Evolutionary conservation across 257 asterid species (phyloP), one percentile per base, ranked within the genome.

Genomic region (Pogostemon cablin): DNA sequence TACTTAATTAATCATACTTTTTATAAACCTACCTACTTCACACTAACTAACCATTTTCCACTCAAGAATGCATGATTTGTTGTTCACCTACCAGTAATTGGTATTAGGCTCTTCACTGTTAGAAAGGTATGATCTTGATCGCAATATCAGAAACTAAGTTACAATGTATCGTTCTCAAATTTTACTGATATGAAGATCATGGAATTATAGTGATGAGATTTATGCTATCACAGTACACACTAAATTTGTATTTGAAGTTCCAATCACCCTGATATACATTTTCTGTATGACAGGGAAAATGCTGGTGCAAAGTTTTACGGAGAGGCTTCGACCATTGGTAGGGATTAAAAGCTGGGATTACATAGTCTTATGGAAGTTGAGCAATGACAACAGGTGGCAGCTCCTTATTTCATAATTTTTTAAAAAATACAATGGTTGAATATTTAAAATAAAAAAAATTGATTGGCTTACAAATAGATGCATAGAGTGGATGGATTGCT

Each of bases 401-500:
- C 20, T 42, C 32, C 15, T 8, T 9, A 6, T 3, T 8, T 34
- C 3, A 53, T 17, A 15, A 53, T 9, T 0, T 5, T 9, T 0
- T 5, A 15, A 52, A 5, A 53, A 53, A 17, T 6, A 52, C 3
- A 4, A 46, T 5, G 20, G 3, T 20, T 9, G 25, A 1, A 3
- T 6, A 3, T 42, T 67, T 20, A 5, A 2, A 34, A 7, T 32
- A 39, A 6, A 52, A 1, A 5, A 17, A 5, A 11, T 4, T 54
- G 15, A 2, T 65, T 71, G 65, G 38, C 15, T 40, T 11, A 48
- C 12, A 46, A 71, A 25, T 71, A 90, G 96, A 85, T 81, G 84
- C 56, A 85, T 92, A 64, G 97, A 92, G 85, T 85, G 89, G 95
- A 75, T 79, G 81, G 87, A 81, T 58, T 92, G 98, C 63, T 88